Evolutionary conservation across 2,329 filamentous ascomycete species (phyloP).

Genomic region (Chrysoporthe deuterocubensis): DNA sequence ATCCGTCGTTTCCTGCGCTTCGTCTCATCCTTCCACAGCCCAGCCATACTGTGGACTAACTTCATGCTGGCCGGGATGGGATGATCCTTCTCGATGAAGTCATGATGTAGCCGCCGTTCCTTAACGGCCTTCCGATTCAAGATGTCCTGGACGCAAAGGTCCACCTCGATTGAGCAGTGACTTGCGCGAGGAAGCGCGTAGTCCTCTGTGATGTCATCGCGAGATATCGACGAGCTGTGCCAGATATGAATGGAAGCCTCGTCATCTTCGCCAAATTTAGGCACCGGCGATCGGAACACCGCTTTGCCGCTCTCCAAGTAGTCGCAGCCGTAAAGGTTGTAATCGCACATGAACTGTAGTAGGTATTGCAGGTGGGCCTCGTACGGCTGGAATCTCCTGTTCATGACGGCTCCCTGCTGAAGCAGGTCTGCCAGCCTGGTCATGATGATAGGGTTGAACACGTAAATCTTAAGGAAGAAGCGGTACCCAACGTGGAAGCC

Average conservation of each 20-base stretch:
- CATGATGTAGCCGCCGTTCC: constrained; percentile 80
- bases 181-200: constrained; percentile 74
- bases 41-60: constrained; percentile 89
- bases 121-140: constrained; percentile 77
- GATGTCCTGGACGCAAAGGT: constrained; percentile 88
- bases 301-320: constrained; percentile 77
- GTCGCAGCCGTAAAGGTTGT: constrained; percentile 93
- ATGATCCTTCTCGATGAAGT: constrained; percentile 75
- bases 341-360: constrained; percentile 97
- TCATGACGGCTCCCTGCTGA: constrained; percentile 85
- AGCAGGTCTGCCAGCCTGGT: constrained; percentile 86
- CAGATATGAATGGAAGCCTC: constrained; percentile 69
- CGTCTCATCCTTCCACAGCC: constrained; percentile 89
- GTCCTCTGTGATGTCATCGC: constrained; percentile 63
- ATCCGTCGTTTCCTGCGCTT: constrained; percentile 75
- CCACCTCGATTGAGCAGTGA: constrained; percentile 87
- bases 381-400: constrained; percentile 83
- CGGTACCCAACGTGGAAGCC: constrained; percentile 92
- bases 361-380: constrained; percentile 93
- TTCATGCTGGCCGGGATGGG: constrained; percentile 72
- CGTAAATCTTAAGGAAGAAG: constrained; percentile 92
- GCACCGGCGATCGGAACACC: constrained; percentile 76
- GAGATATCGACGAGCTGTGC: constrained; percentile 75
- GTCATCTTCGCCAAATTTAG: constrained; percentile 65
- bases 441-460: constrained; percentile 86